Percentiles rank a stretch among this genome's conserved stretches.
phyloP scores from a whole-genome alignment of 2,329 filamentous ascomycete genomes.

The Fonsecaea multimorphosa region DNA sequence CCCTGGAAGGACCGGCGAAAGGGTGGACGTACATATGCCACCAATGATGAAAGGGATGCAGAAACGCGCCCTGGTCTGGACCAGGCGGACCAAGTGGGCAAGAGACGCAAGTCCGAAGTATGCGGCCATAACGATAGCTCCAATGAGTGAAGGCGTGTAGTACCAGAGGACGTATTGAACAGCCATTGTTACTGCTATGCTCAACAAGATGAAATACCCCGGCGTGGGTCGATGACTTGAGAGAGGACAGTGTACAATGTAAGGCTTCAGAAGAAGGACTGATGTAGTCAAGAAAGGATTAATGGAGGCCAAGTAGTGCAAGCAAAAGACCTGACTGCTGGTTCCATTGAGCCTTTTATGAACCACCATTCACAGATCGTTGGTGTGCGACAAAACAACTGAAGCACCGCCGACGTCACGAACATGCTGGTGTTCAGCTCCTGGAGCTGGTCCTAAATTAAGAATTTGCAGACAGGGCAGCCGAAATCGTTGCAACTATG shows the following conservation, averaged over 20 bases:
- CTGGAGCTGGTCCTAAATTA: no score
- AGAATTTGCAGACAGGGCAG: neutral
- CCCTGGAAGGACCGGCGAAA: neutral
- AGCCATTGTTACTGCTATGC: slow-evolving; percentile 1
- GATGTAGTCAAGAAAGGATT: neutral
- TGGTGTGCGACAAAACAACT: neutral
- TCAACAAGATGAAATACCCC: neutral
- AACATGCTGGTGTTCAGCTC: neutral
- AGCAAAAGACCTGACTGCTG: no score
- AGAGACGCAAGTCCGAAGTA: slow-evolving; percentile 41
- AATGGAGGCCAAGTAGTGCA: no score
- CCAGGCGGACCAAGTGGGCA: slow-evolving; percentile 43
- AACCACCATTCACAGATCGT: no score
- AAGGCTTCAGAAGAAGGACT: neutral
- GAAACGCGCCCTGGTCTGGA: slow-evolving; percentile 41
- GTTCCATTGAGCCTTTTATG: no score
- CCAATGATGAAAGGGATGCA: slow-evolving; percentile 47
- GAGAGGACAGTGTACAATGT: neutral
- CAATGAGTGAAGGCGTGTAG: slow-evolving; percentile 41
- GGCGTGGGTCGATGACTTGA: neutral
- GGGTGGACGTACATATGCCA: slow-evolving; percentile 38
- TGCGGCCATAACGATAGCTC: slow-evolving; percentile 39
- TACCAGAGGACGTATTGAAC: slow-evolving; percentile 22
- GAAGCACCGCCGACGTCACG: neutral
- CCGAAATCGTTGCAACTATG: no score